A percentile compares a stretch with the other conserved stretches of the same genome.
Conservation (phyloP, 768 basidiomycete species). For the Naganishia vaughanmartiniae region DNA sequence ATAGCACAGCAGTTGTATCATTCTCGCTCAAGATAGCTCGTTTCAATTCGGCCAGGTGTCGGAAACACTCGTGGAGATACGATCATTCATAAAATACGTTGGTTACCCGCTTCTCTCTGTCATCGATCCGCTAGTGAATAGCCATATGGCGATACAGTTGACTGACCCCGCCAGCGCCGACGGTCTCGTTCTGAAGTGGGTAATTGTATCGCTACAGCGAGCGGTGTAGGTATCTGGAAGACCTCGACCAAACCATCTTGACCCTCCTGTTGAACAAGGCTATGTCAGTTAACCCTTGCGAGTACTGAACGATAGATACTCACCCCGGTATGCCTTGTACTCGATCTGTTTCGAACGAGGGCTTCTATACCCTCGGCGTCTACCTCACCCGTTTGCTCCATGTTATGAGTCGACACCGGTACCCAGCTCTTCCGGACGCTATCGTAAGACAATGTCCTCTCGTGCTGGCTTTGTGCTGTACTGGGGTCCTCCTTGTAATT, state of each 20-base stretch:
- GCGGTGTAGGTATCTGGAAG: neutral
- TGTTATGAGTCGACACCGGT: neutral
- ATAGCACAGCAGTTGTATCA: conserved; percentile 3
- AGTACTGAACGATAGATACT: neutral
- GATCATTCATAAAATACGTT: neutral
- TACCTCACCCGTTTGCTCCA: neutral
- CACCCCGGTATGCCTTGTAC: neutral
- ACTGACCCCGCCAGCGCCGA: neutral
- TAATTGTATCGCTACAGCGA: neutral
- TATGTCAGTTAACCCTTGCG: neutral
- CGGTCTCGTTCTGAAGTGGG: neutral
- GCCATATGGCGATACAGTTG: conserved; percentile 4
- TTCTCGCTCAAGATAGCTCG: neutral
- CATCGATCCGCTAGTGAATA: conserved; percentile 3
- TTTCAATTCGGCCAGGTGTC: neutral
- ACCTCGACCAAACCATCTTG: neutral
- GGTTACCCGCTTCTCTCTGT: neutral
- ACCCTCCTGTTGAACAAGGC: neutral
- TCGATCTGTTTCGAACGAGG: neutral
- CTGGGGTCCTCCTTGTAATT: neutral
- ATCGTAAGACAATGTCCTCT: neutral
- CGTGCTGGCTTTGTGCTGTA: neutral
- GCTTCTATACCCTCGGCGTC: conserved; percentile 1
- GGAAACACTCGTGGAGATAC: neutral
- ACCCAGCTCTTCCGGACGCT: conserved; percentile 2